Conservation (phyloP, 176 grass and related monocot species). For the Juncus effusus region DNA sequence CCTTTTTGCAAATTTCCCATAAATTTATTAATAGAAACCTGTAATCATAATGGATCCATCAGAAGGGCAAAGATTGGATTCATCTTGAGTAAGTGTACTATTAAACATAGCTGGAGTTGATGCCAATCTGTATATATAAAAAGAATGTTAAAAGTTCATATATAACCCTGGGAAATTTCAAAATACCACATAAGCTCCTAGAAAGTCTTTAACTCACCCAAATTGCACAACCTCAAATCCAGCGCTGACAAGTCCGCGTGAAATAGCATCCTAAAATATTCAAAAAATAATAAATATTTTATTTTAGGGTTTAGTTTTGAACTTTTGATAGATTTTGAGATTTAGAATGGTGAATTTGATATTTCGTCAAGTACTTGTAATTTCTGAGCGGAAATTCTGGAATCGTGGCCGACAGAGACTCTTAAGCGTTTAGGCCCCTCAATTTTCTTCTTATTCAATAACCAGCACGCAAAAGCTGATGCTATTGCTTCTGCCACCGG, state of each 20-base stretch:
- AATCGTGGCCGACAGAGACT: conserved; percentile 89
- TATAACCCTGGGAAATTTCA: too few species aligned
- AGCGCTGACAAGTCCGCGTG: too few species aligned
- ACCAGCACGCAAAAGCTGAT: conserved; percentile 76
- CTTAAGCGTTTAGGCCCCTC: conserved; percentile 71
- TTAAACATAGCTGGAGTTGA: conserved; percentile 99
- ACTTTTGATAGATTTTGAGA: too few species aligned
- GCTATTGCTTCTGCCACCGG: conserved; percentile 77
- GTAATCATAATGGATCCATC: conserved; percentile 99
- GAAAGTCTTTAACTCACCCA: too few species aligned
- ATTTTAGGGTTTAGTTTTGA: too few species aligned
- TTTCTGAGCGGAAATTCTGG: conserved; percentile 86
- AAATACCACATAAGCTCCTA: too few species aligned
- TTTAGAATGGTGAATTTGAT: too few species aligned
- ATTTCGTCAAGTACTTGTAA: conserved; percentile 49
- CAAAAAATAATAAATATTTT: too few species aligned
- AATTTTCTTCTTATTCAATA: conserved; percentile 76
- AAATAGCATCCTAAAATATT: too few species aligned
- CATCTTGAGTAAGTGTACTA: conserved; percentile 82
- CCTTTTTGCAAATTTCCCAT: too few species aligned
- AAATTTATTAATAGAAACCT: conserved; percentile 34
- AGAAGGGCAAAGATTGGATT: conserved; percentile 56
- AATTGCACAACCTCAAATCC: too few species aligned
- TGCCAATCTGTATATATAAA: conserved; percentile 57
- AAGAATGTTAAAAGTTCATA: too few species aligned